phyloP scores from a whole-genome alignment of 1,284 basidiomycete species.

The Fomitopsis pinicola region DNA sequence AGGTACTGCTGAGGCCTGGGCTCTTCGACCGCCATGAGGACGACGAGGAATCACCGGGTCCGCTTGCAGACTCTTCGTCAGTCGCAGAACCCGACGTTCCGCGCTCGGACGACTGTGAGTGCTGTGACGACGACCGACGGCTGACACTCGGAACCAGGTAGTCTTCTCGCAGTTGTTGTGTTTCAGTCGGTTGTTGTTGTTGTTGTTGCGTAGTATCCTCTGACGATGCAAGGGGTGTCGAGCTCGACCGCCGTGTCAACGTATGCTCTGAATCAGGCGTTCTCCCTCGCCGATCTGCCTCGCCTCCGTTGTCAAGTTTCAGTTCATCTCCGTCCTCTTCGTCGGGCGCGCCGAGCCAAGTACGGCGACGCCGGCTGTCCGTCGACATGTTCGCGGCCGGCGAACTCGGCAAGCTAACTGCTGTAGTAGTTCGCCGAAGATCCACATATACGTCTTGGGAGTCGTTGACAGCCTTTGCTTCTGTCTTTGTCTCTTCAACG shows the following conservation, averaged over 20 bases:
- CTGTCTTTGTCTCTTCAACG: constrained; percentile 23
- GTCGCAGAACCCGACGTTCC: constrained; percentile 15
- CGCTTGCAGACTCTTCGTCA: constrained; percentile 18
- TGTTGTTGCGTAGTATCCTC: constrained; percentile 3
- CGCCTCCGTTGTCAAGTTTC: constrained; percentile 11
- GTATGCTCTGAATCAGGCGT: constrained; percentile 4
- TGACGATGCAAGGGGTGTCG: constrained; percentile 9
- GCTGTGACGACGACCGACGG: constrained; percentile 22
- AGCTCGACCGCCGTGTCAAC: constrained; percentile 13
- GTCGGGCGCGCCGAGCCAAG: constrained; percentile 32
- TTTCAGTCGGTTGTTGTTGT: background rate
- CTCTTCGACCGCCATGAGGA: constrained; percentile 20
- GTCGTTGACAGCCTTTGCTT: constrained; percentile 1
- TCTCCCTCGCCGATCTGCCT: constrained; percentile 4
- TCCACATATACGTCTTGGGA: constrained; percentile 9
- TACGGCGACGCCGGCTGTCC: constrained; percentile 25
- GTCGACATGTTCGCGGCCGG: constrained; percentile 10
- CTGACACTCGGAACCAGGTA: constrained; percentile 9
- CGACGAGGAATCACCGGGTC: constrained; percentile 17
- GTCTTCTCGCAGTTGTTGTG: constrained; percentile 5
- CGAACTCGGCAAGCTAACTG: constrained; percentile 11
- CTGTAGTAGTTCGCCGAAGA: constrained; percentile 13
- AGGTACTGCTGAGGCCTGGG: constrained; percentile 7
- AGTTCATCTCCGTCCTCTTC: constrained; percentile 23
- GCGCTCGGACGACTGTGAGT: constrained; percentile 22